Evolutionary conservation across 2,329 filamentous ascomycete genomes (phyloP).

Genomic region (Colletotrichum sp.): DNA sequence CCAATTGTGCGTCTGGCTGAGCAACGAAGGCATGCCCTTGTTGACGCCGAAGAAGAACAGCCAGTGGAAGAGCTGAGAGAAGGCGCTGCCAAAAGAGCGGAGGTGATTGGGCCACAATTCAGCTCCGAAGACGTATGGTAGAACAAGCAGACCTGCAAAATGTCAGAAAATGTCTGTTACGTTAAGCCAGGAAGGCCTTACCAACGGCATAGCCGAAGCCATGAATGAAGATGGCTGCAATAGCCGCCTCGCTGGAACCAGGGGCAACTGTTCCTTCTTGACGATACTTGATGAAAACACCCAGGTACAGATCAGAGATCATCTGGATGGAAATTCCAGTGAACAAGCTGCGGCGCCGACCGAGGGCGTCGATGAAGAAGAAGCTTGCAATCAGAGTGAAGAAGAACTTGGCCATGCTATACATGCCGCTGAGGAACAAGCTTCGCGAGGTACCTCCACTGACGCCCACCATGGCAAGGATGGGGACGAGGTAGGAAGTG

Average conservation of each 20-base stretch:
- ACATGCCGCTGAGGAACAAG: constrained; percentile 47
- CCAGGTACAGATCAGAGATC: constrained; percentile 45
- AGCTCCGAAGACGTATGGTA: constrained; percentile 49
- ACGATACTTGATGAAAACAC: constrained; percentile 40
- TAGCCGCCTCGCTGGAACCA: constrained; percentile 38
- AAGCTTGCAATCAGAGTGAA: constrained; percentile 45
- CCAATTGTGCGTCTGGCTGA: constrained; percentile 40
- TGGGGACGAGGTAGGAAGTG: constrained; percentile 46
- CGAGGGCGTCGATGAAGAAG: constrained; percentile 49
- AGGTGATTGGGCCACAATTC: constrained; percentile 51
- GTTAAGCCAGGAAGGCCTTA: too few relatives aligned
- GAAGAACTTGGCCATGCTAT: constrained; percentile 46
- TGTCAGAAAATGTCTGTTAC: too few relatives aligned
- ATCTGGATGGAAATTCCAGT: constrained; percentile 39
- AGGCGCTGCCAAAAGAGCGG: constrained; percentile 46
- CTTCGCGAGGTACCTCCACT: constrained; percentile 29
- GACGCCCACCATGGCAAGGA: constrained; percentile 41
- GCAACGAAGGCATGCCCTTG: constrained; percentile 36
- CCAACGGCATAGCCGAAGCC: constrained; percentile 46
- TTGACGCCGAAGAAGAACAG: constrained; percentile 45
- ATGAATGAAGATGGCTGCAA: constrained; percentile 49
- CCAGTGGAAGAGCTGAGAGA: constrained; percentile 45
- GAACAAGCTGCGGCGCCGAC: constrained; percentile 41
- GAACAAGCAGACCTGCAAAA: constrained; percentile 30
- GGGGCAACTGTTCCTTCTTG: constrained; percentile 26